Percentiles rank a stretch among this genome's conserved stretches.
Conservation (phyloP, 768 basidiomycete genomes). For the Boletales sp. region DNA sequence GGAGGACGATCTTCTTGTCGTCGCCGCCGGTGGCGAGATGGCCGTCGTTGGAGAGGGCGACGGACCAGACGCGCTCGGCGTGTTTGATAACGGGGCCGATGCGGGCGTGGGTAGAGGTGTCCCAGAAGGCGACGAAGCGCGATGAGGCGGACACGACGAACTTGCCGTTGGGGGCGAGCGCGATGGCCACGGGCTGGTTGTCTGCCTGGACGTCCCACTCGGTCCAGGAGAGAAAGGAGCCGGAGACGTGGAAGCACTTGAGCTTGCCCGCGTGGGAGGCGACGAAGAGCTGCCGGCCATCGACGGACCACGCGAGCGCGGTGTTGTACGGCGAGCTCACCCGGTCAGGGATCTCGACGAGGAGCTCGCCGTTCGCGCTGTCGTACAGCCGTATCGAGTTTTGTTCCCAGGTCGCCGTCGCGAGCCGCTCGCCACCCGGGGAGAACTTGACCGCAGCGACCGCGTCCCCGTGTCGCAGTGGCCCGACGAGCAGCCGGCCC, state of each 20-base stretch:
- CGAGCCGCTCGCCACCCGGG: conserved; percentile 14
- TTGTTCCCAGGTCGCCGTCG: conserved; percentile 10
- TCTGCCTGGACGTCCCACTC: not conserved
- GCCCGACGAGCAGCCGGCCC: conserved; percentile 3
- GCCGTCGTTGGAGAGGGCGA: conserved; percentile 1
- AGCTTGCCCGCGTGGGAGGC: conserved; percentile 3
- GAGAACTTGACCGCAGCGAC: conserved; percentile 21
- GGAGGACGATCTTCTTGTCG: conserved; percentile 1
- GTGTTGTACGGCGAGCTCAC: conserved; percentile 7
- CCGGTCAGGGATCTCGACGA: conserved; percentile 4
- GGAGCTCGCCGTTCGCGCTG: not conserved
- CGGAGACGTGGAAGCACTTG: conserved; percentile 6
- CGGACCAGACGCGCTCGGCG: not conserved
- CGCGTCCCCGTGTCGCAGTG: not conserved
- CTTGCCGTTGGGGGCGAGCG: not conserved
- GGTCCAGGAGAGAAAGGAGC: not conserved
- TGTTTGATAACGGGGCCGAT: not conserved
- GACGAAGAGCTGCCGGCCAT: conserved; percentile 1
- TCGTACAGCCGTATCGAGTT: conserved; percentile 4
- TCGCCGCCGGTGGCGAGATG: conserved; percentile 4
- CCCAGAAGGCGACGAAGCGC: conserved; percentile 5
- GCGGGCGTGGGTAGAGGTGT: conserved; percentile 1
- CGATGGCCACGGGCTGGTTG: conserved; percentile 1
- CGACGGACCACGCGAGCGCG: not conserved
- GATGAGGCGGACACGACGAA: not conserved